Conservation (phyloP, 2,329 filamentous ascomycete species). For the Xylariaceae sp. region DNA sequence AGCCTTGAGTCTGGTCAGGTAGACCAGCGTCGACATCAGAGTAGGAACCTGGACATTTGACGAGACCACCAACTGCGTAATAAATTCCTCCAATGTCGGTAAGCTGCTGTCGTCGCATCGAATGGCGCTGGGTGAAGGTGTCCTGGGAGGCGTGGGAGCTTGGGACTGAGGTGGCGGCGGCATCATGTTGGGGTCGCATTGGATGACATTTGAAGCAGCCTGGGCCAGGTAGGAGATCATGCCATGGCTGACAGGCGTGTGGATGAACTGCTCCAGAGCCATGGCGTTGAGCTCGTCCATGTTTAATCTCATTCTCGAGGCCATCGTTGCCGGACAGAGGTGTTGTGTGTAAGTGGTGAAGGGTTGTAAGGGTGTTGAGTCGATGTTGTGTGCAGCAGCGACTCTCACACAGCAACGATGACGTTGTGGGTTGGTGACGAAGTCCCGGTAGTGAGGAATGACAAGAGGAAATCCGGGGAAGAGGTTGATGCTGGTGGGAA, state of each 20-base stretch:
- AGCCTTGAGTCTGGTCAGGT: slow-evolving; percentile 79
- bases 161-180: slow-evolving; percentile 41
- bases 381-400: not conserved
- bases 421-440: not conserved
- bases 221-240: slow-evolving; percentile 77
- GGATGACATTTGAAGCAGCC: slow-evolving; percentile 74
- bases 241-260: slow-evolving; percentile 67
- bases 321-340: slow-evolving; percentile 38
- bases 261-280: slow-evolving; percentile 78
- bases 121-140: slow-evolving; percentile 44
- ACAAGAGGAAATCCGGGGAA: slow-evolving; percentile 26
- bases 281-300: slow-evolving; percentile 64
- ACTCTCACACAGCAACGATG: slow-evolving; percentile 1
- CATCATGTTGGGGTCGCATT: slow-evolving; percentile 66
- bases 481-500: slow-evolving; percentile 15
- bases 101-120: slow-evolving; percentile 53
- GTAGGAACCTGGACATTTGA: slow-evolving; percentile 98
- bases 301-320: slow-evolving; percentile 45
- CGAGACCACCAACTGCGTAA: slow-evolving; percentile 82
- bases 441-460: not conserved
- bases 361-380: slow-evolving; percentile 3
- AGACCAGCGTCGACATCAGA: slow-evolving; percentile 94
- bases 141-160: slow-evolving; percentile 50
- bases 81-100: slow-evolving; percentile 85
- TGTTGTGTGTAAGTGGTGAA: slow-evolving; percentile 25